Conservation (phyloP, 768 basidiomycete genomes). For the Terana coerulea region DNA sequence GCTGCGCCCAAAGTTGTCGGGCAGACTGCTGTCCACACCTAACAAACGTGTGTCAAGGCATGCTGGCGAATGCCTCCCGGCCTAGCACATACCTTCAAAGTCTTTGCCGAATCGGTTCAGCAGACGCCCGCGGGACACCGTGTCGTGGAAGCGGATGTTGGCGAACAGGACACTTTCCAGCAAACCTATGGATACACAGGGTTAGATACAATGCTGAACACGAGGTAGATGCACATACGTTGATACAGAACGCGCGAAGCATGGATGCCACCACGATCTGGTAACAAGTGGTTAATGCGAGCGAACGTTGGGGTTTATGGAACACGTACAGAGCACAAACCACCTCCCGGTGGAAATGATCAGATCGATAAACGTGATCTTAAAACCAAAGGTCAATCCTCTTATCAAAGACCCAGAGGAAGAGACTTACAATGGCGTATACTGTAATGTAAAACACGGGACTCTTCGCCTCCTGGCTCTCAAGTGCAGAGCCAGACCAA, state of each 20-base stretch:
- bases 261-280: conserved; percentile 65
- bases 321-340: conserved; percentile 63
- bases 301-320: background rate
- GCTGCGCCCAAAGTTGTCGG: conserved; percentile 84
- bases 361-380: conserved; percentile 34
- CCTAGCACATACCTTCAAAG: conserved; percentile 58
- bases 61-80: background rate
- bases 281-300: conserved; percentile 18
- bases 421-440: conserved; percentile 56
- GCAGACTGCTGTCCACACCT: conserved; percentile 79
- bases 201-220: background rate
- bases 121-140: conserved; percentile 78
- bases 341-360: conserved; percentile 58
- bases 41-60: conserved; percentile 7
- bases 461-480: conserved; percentile 18
- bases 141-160: conserved; percentile 91
- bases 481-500: conserved; percentile 37
- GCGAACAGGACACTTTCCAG: conserved; percentile 83
- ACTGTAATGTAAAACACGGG: conserved; percentile 60
- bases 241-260: conserved; percentile 78
- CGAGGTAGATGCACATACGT: conserved; percentile 31
- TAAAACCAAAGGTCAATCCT: conserved; percentile 16
- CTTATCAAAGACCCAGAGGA: background rate
- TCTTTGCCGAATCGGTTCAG: conserved; percentile 89
- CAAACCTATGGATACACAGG: conserved; percentile 38